A percentile compares a stretch with the other conserved stretches of the same genome.
Evolutionary conservation across 2,329 filamentous ascomycete species (phyloP).

Genomic region (Beauveria asiatica): DNA sequence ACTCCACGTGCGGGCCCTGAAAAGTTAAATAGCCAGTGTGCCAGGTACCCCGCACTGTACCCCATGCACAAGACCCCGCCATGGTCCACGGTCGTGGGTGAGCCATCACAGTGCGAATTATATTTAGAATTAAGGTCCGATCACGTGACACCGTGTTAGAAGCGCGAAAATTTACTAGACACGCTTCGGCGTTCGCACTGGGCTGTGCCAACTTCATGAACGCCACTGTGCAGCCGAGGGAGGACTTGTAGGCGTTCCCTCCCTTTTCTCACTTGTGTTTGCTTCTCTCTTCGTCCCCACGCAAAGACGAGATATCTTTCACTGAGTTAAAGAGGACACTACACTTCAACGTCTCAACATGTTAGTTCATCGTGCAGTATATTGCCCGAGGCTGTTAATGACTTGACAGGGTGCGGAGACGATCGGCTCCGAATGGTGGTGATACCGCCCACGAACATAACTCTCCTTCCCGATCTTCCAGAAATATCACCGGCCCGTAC

Average conservation of each 20-base stretch:
- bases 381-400: conserved; percentile 5
- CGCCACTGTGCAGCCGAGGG: conserved; percentile 2
- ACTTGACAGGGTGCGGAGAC: conserved; percentile 12
- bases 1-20: conserved; percentile 21
- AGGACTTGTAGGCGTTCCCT: background rate
- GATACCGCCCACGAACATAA: conserved; percentile 9
- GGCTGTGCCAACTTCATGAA: background rate
- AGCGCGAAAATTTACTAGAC: conserved; percentile 14
- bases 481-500: conserved; percentile 33
- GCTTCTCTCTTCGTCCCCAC: background rate
- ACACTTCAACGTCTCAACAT: background rate
- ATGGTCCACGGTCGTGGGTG: background rate
- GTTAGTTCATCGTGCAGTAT: conserved; percentile 5
- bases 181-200: conserved; percentile 16
- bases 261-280: background rate
- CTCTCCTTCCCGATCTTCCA: conserved; percentile 16
- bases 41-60: conserved; percentile 10
- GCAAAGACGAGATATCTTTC: background rate
- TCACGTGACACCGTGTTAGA: conserved; percentile 30
- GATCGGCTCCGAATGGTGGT: conserved; percentile 9
- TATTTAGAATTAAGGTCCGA: background rate
- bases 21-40: conserved; percentile 13
- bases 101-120: conserved; percentile 15
- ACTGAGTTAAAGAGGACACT: background rate
- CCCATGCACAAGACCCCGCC: background rate